A percentile compares a stretch with the other conserved stretches of the same genome.
phyloP scores from a whole-genome alignment of 805 yeast genomes.

The Cyberlindnera petersonii region DNA sequence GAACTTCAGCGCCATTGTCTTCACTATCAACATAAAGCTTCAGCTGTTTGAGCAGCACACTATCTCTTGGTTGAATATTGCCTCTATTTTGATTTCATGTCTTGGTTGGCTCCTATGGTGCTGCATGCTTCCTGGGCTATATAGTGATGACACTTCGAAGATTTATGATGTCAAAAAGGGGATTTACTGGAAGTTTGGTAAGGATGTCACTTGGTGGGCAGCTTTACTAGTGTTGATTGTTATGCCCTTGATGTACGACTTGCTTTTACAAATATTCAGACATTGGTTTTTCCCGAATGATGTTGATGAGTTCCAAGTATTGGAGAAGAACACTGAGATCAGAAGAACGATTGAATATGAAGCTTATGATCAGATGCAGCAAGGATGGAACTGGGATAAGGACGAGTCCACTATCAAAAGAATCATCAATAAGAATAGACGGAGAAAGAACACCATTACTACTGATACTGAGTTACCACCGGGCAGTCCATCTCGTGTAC shows the following conservation, averaged over 20 bases:
- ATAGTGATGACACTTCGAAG: slow-evolving; percentile 45
- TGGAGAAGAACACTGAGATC: slow-evolving; percentile 67
- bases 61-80: slow-evolving; percentile 62
- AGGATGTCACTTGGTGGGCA: slow-evolving; percentile 86
- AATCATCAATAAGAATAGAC: slow-evolving; percentile 21
- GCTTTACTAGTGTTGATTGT: slow-evolving; percentile 52
- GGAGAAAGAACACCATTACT: slow-evolving; percentile 25
- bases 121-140: slow-evolving; percentile 66
- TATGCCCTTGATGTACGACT: slow-evolving; percentile 64
- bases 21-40: slow-evolving; percentile 72
- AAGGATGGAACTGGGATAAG: slow-evolving; percentile 69
- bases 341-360: slow-evolving; percentile 67
- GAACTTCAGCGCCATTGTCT: slow-evolving; percentile 66
- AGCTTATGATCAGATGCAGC: slow-evolving; percentile 68
- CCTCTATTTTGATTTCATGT: slow-evolving; percentile 64
- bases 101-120: slow-evolving; percentile 89
- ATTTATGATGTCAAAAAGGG: slow-evolving; percentile 74
- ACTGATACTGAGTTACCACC: slow-evolving; percentile 47
- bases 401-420: slow-evolving; percentile 36
- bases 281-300: slow-evolving; percentile 62
- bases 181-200: slow-evolving; percentile 67
- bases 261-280: slow-evolving; percentile 54
- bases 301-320: slow-evolving; percentile 70
- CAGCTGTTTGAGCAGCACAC: slow-evolving; percentile 79
- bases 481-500: slow-evolving; percentile 37